phyloP scores from a whole-genome alignment of 2,329 filamentous ascomycete genomes.

The Penicillium oxalicum region DNA sequence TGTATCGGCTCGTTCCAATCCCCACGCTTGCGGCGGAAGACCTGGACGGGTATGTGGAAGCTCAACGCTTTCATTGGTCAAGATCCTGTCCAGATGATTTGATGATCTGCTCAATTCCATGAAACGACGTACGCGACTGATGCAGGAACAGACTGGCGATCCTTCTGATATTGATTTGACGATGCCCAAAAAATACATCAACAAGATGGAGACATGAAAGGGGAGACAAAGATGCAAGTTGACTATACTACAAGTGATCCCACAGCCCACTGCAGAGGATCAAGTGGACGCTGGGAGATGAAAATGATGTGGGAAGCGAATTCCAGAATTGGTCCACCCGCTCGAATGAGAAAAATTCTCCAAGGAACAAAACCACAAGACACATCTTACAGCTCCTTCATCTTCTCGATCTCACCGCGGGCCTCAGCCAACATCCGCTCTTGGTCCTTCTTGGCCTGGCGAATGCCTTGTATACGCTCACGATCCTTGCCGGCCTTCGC shows the following conservation, averaged over 20 bases:
- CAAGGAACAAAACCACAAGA: neutral
- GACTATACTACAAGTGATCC: slow-evolving; percentile 21
- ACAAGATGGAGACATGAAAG: slow-evolving; percentile 3
- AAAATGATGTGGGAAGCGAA: slow-evolving; percentile 3
- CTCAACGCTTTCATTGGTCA: no score
- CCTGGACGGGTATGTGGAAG: no score
- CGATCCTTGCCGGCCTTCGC: slow-evolving; percentile 36
- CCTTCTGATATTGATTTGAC: neutral
- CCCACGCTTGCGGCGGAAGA: no score
- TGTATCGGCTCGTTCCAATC: no score
- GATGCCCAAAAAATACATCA: slow-evolving; percentile 21
- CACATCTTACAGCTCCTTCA: slow-evolving; percentile 29
- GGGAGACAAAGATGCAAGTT: slow-evolving; percentile 18
- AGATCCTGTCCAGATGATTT: no score
- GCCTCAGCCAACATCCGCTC: slow-evolving; percentile 42
- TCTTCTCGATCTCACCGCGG: slow-evolving; percentile 39
- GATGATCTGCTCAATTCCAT: no score
- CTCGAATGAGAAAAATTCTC: no score
- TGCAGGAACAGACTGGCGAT: neutral
- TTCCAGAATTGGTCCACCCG: slow-evolving; percentile 7
- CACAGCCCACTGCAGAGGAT: slow-evolving; percentile 2
- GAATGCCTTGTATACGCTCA: slow-evolving; percentile 31
- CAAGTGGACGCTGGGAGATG: slow-evolving; percentile 3
- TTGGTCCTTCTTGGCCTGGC: slow-evolving; percentile 42
- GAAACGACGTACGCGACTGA: no score